Percentiles rank a stretch among this genome's conserved stretches.
Evolutionary conservation across 257 asterid species (phyloP).

Genomic region (Parsonsia alboflavescens): DNA sequence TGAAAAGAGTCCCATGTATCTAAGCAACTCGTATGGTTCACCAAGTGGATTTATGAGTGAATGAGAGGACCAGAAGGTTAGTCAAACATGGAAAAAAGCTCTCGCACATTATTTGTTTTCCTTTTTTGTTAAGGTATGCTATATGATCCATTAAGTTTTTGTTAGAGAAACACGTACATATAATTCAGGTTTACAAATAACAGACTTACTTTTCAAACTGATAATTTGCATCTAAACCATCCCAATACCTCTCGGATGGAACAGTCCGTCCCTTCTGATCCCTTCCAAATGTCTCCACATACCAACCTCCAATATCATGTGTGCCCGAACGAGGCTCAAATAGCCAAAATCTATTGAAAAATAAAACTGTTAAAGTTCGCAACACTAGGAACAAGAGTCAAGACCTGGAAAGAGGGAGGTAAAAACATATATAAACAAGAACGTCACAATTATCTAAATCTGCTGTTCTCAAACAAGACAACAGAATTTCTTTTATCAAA

Average conservation of each 20-base stretch:
- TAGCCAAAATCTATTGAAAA: slow-evolving; percentile 72
- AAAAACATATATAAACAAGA: not conserved
- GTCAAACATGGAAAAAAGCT: too few relatives aligned
- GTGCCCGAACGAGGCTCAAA: slow-evolving; percentile 93
- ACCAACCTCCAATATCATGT: slow-evolving; percentile 98
- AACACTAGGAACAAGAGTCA: slow-evolving; percentile 20
- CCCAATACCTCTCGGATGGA: slow-evolving; percentile 70
- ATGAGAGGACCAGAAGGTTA: too few relatives aligned
- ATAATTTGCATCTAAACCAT: slow-evolving; percentile 42
- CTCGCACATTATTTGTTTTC: too few relatives aligned
- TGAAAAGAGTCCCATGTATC: too few relatives aligned
- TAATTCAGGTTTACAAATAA: slow-evolving; percentile 15
- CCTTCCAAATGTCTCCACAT: slow-evolving; percentile 83
- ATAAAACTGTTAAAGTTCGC: slow-evolving; percentile 18
- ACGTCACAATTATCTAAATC: not conserved
- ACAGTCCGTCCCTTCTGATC: slow-evolving; percentile 65
- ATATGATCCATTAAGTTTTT: not conserved
- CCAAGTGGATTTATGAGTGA: too few relatives aligned
- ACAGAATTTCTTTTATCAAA: not conserved
- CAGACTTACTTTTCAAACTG: slow-evolving; percentile 60
- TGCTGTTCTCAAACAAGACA: not conserved
- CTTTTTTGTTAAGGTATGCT: not conserved
- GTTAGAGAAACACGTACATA: not conserved
- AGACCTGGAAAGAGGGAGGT: slow-evolving; percentile 6
- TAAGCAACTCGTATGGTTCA: too few relatives aligned